Evolutionary conservation across 129 eudicot species (phyloP), one percentile per base, ranked within the genome.

Genomic region (Chrysanthemum lavandulifolium): DNA sequence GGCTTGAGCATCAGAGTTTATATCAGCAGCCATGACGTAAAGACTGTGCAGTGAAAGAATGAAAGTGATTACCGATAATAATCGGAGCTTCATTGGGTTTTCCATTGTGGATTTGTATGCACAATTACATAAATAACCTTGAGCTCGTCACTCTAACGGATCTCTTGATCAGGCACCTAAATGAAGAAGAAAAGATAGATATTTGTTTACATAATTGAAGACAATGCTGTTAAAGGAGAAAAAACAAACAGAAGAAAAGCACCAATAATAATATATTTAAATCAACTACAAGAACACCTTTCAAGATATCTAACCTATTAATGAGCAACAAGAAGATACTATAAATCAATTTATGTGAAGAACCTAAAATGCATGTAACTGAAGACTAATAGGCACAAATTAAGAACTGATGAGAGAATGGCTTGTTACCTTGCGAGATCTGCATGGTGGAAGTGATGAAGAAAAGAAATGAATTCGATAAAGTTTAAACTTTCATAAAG

Each of bases 1-100:
- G 40, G 93, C 88, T 31, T 82, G 82, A 12, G 78, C 72, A 73
- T 94, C 98, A 12, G 93, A 86, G 61, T 67, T 74, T 3, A 94
- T 82, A 76, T 90, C 93, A 51, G 88, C 82, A 47, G 13, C 51
- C 51, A 73, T 81, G 21, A 61, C 48, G 29, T 65, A 70, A 72
- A 83, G 50, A 60, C 50, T 68, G 18, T 75, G 47, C 15, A 82
- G 76, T 54, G 81, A 68, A 64, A 87, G 77, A 19, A 74, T 66
- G 57, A 86, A 71, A 14, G 68, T 71, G 61, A 73, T 4, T 14
- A 63, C 66, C 71, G 86, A 67, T 40, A 79, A 50, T 10, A 83
- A 77, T 40, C 18, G 87, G 48, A 79, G 61, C 73, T 71, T 78
- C 61, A 55, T 75, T 73, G 49, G 25, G 16, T 19, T 49, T 62